phyloP scores from a whole-genome alignment of 345 rosid genomes.

The Euphorbia pulcherrima region DNA sequence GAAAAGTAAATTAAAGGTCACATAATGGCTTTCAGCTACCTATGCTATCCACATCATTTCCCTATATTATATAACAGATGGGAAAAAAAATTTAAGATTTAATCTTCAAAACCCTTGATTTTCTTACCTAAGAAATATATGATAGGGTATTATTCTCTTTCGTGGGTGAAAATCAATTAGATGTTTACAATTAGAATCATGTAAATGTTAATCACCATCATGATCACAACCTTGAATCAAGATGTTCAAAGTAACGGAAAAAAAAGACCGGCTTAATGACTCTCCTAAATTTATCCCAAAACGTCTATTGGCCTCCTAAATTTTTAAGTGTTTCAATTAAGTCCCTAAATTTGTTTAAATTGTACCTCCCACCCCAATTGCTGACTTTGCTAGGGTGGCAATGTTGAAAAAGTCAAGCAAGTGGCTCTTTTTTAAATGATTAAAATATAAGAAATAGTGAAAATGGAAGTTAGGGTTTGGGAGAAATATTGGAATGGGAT shows the following conservation, averaged over 20 bases:
- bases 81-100: constrained; percentile 5
- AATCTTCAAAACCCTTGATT: constrained; percentile 48
- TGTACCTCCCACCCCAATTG: too few relatives aligned
- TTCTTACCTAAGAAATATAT: constrained; percentile 51
- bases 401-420: too few relatives aligned
- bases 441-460: too few relatives aligned
- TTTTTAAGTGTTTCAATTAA: too few relatives aligned
- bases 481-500: too few relatives aligned
- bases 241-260: constrained; percentile 36
- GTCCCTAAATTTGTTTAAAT: too few relatives aligned
- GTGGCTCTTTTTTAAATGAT: too few relatives aligned
- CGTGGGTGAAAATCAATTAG: constrained; percentile 53
- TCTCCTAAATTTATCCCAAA: too few relatives aligned
- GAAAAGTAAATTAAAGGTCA: constrained; percentile 11
- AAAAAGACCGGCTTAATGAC: too few relatives aligned
- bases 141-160: constrained; percentile 29
- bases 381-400: too few relatives aligned
- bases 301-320: too few relatives aligned
- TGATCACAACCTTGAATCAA: constrained; percentile 44
- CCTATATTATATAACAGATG: constrained; percentile 6
- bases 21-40: constrained; percentile 40
- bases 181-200: constrained; percentile 44
- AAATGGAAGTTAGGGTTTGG: too few relatives aligned
- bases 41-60: constrained; percentile 51
- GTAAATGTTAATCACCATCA: constrained; percentile 40